Percentiles rank a stretch among this genome's conserved stretches.
These are phyloP conservation scores for Xylariomycetidae sp. DNA, from an alignment of 2,329 filamentous ascomycete species.

Conservation along the genomic window DNA sequence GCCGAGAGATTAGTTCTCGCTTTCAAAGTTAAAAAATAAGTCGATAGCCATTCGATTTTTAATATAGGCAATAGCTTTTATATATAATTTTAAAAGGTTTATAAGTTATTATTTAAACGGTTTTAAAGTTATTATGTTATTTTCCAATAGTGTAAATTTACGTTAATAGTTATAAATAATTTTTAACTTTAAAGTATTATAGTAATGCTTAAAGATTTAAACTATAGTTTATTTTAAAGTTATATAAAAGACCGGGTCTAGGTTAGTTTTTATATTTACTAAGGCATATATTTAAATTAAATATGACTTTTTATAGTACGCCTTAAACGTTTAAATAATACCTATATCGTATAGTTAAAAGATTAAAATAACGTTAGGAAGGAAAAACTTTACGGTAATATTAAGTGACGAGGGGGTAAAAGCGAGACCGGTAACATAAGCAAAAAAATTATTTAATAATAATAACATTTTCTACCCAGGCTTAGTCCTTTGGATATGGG, in stretches of 20 bases:
- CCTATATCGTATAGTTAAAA: background rate
- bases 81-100: background rate
- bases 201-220: background rate
- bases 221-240: background rate
- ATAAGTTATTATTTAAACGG: background rate
- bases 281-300: background rate
- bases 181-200: background rate
- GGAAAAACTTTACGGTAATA: constrained; percentile 2
- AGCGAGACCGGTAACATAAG: background rate
- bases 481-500: constrained; percentile 1
- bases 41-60: no score
- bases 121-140: background rate
- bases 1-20: no score
- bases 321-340: constrained; percentile 1
- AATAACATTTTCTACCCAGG: background rate
- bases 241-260: background rate
- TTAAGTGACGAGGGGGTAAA: constrained; percentile 1
- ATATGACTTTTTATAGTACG: background rate
- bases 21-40: no score
- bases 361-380: background rate
- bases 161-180: background rate
- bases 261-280: background rate
- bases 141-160: background rate
- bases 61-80: no score
- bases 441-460: background rate